These are phyloP conservation scores for Macrolepiota dolichaula DNA, from an alignment of 768 basidiomycete genomes.

Conservation along the genomic window DNA sequence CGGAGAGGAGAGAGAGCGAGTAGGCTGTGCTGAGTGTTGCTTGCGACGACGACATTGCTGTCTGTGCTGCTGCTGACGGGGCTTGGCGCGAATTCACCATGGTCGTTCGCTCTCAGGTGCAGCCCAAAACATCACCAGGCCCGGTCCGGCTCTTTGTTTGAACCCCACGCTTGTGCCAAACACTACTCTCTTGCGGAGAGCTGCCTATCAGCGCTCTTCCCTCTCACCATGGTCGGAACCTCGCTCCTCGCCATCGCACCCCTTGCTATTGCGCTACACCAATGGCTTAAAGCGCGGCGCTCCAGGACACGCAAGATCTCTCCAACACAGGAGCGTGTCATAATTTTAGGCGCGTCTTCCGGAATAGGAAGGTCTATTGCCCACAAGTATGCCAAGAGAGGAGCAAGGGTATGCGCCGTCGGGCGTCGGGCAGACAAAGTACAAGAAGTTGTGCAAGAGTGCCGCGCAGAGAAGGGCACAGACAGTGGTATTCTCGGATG, in stretches of 20 bases:
- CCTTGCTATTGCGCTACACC: constrained; percentile 19
- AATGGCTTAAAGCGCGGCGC: constrained; percentile 15
- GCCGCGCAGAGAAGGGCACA: constrained; percentile 25
- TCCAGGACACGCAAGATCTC: constrained; percentile 34
- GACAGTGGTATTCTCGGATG: constrained; percentile 42
- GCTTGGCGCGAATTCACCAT: constrained; percentile 13
- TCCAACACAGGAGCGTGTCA: constrained; percentile 59
- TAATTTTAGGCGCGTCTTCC: constrained; percentile 81
- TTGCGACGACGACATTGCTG: constrained; percentile 20
- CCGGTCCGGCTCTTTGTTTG: background rate
- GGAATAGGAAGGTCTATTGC: constrained; percentile 80
- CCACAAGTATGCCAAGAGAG: constrained; percentile 65
- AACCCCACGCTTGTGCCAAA: background rate
- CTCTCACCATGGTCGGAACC: background rate
- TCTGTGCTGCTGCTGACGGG: constrained; percentile 17
- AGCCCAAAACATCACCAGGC: background rate
- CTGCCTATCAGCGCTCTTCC: no score
- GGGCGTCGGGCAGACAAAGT: constrained; percentile 59
- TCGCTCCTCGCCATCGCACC: constrained; percentile 22
- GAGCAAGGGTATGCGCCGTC: constrained; percentile 72
- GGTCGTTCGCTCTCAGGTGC: background rate
- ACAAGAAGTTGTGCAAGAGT: constrained; percentile 59
- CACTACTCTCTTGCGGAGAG: no score
- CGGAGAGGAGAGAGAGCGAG: constrained; percentile 67
- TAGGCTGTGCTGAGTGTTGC: constrained; percentile 42